Evolutionary conservation across 805 yeast genomes (phyloP).

Genomic region (Yarrowia phangngaensis): DNA sequence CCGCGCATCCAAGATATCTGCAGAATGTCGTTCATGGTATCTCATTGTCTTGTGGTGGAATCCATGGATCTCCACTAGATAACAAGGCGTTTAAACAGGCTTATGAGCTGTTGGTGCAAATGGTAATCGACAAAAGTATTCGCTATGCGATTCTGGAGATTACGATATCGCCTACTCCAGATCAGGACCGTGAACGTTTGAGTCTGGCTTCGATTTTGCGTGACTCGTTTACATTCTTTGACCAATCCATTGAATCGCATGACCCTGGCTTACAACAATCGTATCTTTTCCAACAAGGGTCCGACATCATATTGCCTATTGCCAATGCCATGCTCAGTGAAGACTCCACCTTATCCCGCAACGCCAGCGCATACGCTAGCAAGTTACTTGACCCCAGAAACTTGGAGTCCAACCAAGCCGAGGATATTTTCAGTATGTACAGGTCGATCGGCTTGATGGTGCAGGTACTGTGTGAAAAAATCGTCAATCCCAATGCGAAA

Average conservation of each 20-base stretch:
- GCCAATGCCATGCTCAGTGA: slow-evolving; percentile 21
- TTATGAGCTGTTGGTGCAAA: slow-evolving; percentile 9
- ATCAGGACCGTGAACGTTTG: slow-evolving; percentile 7
- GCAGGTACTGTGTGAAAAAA: slow-evolving; percentile 30
- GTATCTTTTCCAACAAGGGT: slow-evolving; percentile 2
- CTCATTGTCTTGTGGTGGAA: slow-evolving; percentile 14
- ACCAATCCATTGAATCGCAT: slow-evolving; percentile 28
- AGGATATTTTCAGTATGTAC: slow-evolving; percentile 18
- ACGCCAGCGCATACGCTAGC: slow-evolving; percentile 7
- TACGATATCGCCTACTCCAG: not conserved
- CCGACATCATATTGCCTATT: slow-evolving; percentile 16
- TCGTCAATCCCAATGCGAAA: slow-evolving; percentile 3
- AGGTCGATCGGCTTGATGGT: slow-evolving; percentile 40
- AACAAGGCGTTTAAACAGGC: slow-evolving; percentile 1
- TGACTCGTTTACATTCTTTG: slow-evolving; percentile 29
- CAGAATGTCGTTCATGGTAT: slow-evolving; percentile 19
- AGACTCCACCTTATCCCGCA: slow-evolving; percentile 14
- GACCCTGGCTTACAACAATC: slow-evolving; percentile 5
- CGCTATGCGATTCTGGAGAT: slow-evolving; percentile 11
- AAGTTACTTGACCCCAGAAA: slow-evolving; percentile 10
- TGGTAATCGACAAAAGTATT: slow-evolving; percentile 12
- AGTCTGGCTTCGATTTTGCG: slow-evolving; percentile 6
- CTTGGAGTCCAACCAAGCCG: not conserved
- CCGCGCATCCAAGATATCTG: slow-evolving; percentile 6
- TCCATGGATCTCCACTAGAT: slow-evolving; percentile 13